Base-by-base conservation (phyloP, 306 rosid species). In the Citrullus amarus region DNA sequence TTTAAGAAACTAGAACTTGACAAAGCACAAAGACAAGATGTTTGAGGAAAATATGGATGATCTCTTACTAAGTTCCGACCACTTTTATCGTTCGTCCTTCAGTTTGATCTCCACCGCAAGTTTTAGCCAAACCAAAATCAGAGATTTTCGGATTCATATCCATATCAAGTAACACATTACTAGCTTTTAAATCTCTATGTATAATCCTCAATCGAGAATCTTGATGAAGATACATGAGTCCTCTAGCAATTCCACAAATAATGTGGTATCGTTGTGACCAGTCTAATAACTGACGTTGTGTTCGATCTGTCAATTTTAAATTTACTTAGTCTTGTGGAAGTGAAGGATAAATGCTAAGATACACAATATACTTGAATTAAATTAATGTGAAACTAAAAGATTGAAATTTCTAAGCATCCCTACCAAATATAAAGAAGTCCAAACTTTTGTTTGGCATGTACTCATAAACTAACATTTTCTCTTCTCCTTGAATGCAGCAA, bases 341-440 rank as follows among this genome's bases (percentile, higher is more conserved):
- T 61, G 18, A 11, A 5, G 28, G 38, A 28, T 59, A 5, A 59
- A 22, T 11, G 16, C 20, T 59, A 20, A 59, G 22, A 28, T 7
- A 25, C 25, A 22, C 6, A 18, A 20, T 20, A 8, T 43, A 8
- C 46, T 43, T 43, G 10, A 43, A 43, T 43, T 43, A 43, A 36
- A 36, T 36, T 18, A 20, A 9, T 59, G 65, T 9, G 28, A 22
- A 11, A 20, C 28, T 59, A 59, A 59, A 22, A 61, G 14, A 68
- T 8, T 4, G 17, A n/a, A n/a, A 9, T 68, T 68, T 68, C 13
- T n/a, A 43, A 51, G 75, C 14, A 72, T 48, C 16, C 80, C 36
- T 9, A 92, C 96, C 92, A 81, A 92, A 92, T 48, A 92, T 88
- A 15, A 87, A 86, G 79, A 12, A 66, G 88, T 91, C 92, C 81